Evolutionary conservation across 1,284 basidiomycete genomes (phyloP).

Genomic region (Ustilago nuda): DNA sequence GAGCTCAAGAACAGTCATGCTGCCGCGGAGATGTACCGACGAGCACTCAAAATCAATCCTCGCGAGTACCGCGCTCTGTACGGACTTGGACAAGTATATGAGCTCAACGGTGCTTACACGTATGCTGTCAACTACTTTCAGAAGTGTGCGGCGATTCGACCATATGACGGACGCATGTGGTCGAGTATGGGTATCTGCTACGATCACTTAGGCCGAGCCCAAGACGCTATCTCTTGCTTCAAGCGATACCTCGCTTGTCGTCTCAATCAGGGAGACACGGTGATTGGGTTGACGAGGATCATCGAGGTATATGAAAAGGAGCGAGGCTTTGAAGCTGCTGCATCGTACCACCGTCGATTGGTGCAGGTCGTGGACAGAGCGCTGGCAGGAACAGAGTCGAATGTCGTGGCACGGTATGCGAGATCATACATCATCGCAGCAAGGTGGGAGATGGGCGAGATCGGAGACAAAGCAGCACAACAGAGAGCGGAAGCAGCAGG

Average conservation of each 20-base stretch:
- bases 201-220: slow-evolving; percentile 77
- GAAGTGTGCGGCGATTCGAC: slow-evolving; percentile 88
- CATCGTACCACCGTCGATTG: slow-evolving; percentile 63
- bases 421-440: slow-evolving; percentile 64
- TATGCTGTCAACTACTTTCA: slow-evolving; percentile 98
- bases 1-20: slow-evolving; percentile 99
- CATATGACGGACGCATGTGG: slow-evolving; percentile 97
- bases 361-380: slow-evolving; percentile 61
- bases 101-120: slow-evolving; percentile 93
- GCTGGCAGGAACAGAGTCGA: slow-evolving; percentile 49
- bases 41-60: slow-evolving; percentile 93
- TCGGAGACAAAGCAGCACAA: slow-evolving; percentile 36
- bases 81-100: slow-evolving; percentile 97
- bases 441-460: slow-evolving; percentile 66
- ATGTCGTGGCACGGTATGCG: slow-evolving; percentile 56
- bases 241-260: slow-evolving; percentile 65
- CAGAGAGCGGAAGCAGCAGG: slow-evolving; percentile 22
- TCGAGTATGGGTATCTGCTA: slow-evolving; percentile 93
- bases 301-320: slow-evolving; percentile 63
- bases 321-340: slow-evolving; percentile 51
- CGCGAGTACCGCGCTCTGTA: slow-evolving; percentile 96
- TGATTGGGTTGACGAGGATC: slow-evolving; percentile 60
- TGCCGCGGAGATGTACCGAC: slow-evolving; percentile 95
- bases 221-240: slow-evolving; percentile 64
- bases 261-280: slow-evolving; percentile 60